Percentiles rank a stretch among this genome's conserved stretches.
phyloP scores from a whole-genome alignment of 225 moss, liverwort and hornwort genomes.

The Anthoceros angustus region DNA sequence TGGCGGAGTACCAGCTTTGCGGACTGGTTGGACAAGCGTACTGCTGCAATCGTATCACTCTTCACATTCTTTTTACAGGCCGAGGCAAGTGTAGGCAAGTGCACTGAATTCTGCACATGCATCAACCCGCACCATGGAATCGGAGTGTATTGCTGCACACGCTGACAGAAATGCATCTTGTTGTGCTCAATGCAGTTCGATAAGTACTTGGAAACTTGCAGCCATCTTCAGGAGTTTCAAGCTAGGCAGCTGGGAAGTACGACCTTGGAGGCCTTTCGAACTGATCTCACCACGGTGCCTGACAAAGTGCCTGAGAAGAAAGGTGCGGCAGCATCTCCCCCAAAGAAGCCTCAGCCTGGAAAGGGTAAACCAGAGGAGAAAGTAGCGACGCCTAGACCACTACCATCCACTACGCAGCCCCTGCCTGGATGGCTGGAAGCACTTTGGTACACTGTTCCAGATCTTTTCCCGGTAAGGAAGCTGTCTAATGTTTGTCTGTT shows the following conservation, averaged over 20 bases:
- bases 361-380: conserved; percentile 1
- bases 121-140: not conserved
- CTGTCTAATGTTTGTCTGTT: not conserved
- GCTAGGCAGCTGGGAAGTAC: conserved; percentile 14
- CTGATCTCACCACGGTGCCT: conserved; percentile 5
- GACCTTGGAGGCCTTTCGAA: conserved; percentile 20
- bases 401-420: conserved; percentile 36
- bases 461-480: conserved; percentile 36
- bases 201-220: conserved; percentile 63
- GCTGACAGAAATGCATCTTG: not conserved
- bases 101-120: not conserved
- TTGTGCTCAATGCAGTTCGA: conserved; percentile 44
- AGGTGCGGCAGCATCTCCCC: not conserved
- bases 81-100: conserved; percentile 56
- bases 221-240: conserved; percentile 43
- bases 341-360: not conserved
- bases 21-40: not conserved
- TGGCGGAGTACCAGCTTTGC: not conserved
- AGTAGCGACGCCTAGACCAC: conserved; percentile 14
- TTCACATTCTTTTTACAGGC: not conserved
- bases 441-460: conserved; percentile 39
- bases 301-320: not conserved
- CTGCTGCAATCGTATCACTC: conserved; percentile 1
- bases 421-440: conserved; percentile 54
- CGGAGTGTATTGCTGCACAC: not conserved